These are phyloP conservation scores for Globisporangium heterothallicum DNA, from an alignment of 352 stramenopile species.

Conservation along the genomic window DNA sequence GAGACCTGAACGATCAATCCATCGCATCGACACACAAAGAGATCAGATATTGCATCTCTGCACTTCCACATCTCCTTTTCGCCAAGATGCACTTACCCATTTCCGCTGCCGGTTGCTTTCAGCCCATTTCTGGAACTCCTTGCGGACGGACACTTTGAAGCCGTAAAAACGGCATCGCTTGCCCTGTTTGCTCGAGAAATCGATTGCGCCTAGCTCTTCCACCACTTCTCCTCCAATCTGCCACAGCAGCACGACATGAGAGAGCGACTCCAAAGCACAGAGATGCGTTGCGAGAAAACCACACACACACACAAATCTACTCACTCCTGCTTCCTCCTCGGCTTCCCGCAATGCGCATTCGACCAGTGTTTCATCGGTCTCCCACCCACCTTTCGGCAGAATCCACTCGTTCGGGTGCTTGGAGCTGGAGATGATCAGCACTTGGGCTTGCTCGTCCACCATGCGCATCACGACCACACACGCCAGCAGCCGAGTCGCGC, in stretches of 20 bases:
- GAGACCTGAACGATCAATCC: conserved; percentile 19
- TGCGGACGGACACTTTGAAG: conserved; percentile 25
- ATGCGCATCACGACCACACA: conserved; percentile 36
- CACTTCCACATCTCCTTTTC: too few species aligned
- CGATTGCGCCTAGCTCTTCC: conserved; percentile 29
- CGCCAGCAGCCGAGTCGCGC: conserved; percentile 40
- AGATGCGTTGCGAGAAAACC: too few species aligned
- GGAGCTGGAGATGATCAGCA: conserved; percentile 88
- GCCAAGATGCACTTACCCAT: conserved; percentile 33
- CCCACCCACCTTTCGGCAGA: conserved; percentile 96
- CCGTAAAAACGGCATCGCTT: conserved; percentile 47
- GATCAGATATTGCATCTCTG: too few species aligned
- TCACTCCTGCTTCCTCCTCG: conserved; percentile 91
- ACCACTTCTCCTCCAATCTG: conserved; percentile 42
- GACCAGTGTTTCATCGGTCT: conserved; percentile 89
- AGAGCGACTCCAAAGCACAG: too few species aligned
- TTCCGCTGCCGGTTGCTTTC: conserved; percentile 45
- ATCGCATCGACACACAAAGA: not conserved
- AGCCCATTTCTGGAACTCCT: conserved; percentile 51
- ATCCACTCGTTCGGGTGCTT: conserved; percentile 90
- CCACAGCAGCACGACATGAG: not conserved
- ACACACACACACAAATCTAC: not conserved
- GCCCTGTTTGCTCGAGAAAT: conserved; percentile 47
- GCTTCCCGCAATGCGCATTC: conserved; percentile 90
- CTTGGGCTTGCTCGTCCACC: conserved; percentile 7